These are phyloP conservation scores for Calendula officinalis DNA, from an alignment of 129 eudicot genomes.

Conservation along the genomic window DNA sequence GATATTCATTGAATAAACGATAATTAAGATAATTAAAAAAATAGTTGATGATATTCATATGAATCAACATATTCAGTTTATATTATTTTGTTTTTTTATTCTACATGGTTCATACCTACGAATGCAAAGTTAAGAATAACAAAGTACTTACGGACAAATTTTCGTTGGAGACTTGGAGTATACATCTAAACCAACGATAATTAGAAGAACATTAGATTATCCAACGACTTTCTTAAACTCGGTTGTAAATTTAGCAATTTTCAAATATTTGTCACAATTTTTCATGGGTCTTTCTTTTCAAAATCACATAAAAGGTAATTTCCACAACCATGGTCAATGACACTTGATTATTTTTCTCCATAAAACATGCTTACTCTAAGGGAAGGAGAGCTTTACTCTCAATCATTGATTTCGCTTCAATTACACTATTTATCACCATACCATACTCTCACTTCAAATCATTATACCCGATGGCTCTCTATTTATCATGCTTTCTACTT, in stretches of 20 bases:
- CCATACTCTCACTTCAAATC: not conserved
- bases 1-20: too few relatives aligned
- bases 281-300: constrained; percentile 1
- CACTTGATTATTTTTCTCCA: constrained; percentile 10
- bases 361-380: constrained; percentile 21
- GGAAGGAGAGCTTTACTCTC: constrained; percentile 19
- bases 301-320: not conserved
- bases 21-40: too few relatives aligned
- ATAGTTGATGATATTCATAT: too few relatives aligned
- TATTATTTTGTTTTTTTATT: too few relatives aligned
- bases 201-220: too few relatives aligned
- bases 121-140: too few relatives aligned
- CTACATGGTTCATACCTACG: too few relatives aligned
- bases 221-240: not conserved
- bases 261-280: constrained; percentile 8
- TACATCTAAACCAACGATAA: too few relatives aligned
- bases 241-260: not conserved
- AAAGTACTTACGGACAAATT: too few relatives aligned
- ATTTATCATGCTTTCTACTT: constrained; percentile 8
- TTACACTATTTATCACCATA: constrained; percentile 4
- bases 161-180: too few relatives aligned
- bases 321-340: constrained; percentile 23
- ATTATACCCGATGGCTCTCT: constrained; percentile 2
- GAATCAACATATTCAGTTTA: too few relatives aligned
- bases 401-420: constrained; percentile 6